phyloP scores from a whole-genome alignment of 164 flowering plant species.

The Tetrastigma voinierianum region DNA sequence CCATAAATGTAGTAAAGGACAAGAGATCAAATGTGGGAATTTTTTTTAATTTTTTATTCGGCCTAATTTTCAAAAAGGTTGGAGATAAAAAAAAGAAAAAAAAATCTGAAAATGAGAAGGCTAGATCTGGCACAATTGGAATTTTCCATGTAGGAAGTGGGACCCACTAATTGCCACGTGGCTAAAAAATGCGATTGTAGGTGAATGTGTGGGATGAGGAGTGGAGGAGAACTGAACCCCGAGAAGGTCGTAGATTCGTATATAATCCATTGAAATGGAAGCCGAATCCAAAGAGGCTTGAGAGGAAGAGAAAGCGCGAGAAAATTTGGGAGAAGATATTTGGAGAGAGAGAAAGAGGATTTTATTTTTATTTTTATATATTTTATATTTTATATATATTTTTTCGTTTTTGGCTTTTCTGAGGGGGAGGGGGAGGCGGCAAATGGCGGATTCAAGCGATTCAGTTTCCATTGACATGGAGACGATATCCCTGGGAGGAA shows the following conservation, averaged over 20 bases:
- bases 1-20: too few relatives aligned
- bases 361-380: too few relatives aligned
- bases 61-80: too few relatives aligned
- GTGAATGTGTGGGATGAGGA: constrained; percentile 11
- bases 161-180: background rate
- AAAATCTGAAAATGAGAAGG: too few relatives aligned
- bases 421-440: constrained; percentile 8
- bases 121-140: too few relatives aligned
- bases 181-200: background rate
- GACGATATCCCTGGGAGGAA: constrained; percentile 40
- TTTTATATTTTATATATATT: too few relatives aligned
- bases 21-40: too few relatives aligned
- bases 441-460: constrained; percentile 51
- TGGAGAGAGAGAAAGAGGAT: constrained; percentile 12
- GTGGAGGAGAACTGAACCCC: background rate
- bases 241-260: constrained; percentile 4
- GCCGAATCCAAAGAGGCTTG: constrained; percentile 8
- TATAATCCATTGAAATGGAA: constrained; percentile 21
- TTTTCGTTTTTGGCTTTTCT: background rate
- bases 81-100: too few relatives aligned
- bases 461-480: constrained; percentile 61
- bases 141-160: background rate
- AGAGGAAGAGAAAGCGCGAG: background rate
- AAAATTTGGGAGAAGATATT: background rate
- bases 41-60: too few relatives aligned